Percentiles rank a stretch among this genome's conserved stretches.
Conservation (phyloP, 1,284 basidiomycete species). For the Rhodofomes roseus region DNA sequence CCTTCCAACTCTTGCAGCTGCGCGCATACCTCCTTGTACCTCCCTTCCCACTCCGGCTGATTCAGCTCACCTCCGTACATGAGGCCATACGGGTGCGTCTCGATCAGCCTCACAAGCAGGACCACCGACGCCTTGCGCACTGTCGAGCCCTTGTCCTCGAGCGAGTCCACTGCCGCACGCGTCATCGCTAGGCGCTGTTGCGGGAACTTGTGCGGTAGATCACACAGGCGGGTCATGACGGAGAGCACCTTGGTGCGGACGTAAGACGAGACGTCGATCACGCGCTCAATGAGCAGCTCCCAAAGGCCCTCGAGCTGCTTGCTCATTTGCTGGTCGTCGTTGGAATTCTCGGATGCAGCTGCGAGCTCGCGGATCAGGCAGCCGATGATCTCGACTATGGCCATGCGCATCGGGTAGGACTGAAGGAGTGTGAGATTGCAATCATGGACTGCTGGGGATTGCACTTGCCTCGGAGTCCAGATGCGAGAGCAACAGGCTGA, state of each 20-base stretch:
- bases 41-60: conserved; percentile 69
- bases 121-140: conserved; percentile 86
- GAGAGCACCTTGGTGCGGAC: conserved; percentile 87
- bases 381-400: conserved; percentile 85
- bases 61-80: conserved; percentile 85
- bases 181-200: conserved; percentile 82
- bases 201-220: conserved; percentile 81
- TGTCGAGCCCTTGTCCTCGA: conserved; percentile 89
- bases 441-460: not conserved
- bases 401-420: conserved; percentile 96
- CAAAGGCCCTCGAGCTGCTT: conserved; percentile 86
- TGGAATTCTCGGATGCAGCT: conserved; percentile 44
- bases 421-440: conserved; percentile 24
- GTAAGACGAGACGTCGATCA: conserved; percentile 87
- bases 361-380: conserved; percentile 78
- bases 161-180: conserved; percentile 69
- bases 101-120: conserved; percentile 74
- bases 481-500: conserved; percentile 81
- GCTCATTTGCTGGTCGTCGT: conserved; percentile 57
- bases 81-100: conserved; percentile 88
- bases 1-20: conserved; percentile 60
- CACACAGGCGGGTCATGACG: conserved; percentile 70
- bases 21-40: conserved; percentile 64
- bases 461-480: conserved; percentile 84
- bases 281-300: conserved; percentile 81